Evolutionary conservation across 768 basidiomycete genomes (phyloP).

Genomic region (Boletus tomentosulus): DNA sequence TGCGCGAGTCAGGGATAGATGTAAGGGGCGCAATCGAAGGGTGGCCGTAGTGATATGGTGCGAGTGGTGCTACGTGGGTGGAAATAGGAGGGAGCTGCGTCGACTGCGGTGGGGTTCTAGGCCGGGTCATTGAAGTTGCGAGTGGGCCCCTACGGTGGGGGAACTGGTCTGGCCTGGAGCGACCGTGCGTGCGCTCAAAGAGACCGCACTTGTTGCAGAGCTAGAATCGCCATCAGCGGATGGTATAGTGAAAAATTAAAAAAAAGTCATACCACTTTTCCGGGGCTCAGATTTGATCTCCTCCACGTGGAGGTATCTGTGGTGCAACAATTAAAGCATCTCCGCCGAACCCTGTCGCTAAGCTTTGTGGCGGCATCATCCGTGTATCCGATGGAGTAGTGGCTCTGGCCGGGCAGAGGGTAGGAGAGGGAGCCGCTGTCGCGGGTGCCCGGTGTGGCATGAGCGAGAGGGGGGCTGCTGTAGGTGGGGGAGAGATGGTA

Average conservation of each 20-base stretch:
- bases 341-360: constrained; percentile 67
- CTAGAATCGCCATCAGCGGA: constrained; percentile 20
- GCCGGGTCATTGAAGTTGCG: constrained; percentile 43
- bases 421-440: constrained; percentile 30
- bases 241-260: not conserved
- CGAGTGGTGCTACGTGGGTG: constrained; percentile 35
- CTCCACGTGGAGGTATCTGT: constrained; percentile 84
- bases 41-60: constrained; percentile 49
- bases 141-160: constrained; percentile 75
- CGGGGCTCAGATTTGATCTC: constrained; percentile 69
- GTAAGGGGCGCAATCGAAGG: constrained; percentile 48
- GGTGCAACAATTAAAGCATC: constrained; percentile 84
- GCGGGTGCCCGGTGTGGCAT: constrained; percentile 17
- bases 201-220: constrained; percentile 67
- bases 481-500: constrained; percentile 27
- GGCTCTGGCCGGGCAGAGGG: constrained; percentile 37
- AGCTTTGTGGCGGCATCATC: constrained; percentile 81
- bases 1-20: constrained; percentile 34
- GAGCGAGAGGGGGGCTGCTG: constrained; percentile 26
- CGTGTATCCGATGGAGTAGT: constrained; percentile 48
- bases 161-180: constrained; percentile 75
- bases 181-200: constrained; percentile 77
- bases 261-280: constrained; percentile 57
- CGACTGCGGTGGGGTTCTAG: constrained; percentile 48
- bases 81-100: constrained; percentile 45